Evolutionary conservation across 2,329 filamentous ascomycete genomes (phyloP).

Genomic region (Nakataea oryzae): DNA sequence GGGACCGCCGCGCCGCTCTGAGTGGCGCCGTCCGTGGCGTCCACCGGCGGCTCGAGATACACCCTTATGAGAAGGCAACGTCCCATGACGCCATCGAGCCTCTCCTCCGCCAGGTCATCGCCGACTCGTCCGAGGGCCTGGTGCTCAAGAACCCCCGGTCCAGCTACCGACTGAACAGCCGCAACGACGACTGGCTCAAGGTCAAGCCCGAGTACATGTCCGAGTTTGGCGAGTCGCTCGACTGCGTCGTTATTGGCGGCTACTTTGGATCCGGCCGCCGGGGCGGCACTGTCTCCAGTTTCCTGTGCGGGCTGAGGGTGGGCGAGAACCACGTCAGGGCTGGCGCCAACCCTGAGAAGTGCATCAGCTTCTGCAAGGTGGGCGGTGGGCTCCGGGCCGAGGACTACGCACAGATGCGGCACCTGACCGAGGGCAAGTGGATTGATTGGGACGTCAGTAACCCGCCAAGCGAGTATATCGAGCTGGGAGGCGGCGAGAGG

Average conservation of each 20-base stretch:
- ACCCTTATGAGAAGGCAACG: slow-evolving; percentile 57
- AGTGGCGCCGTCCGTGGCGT: slow-evolving; percentile 59
- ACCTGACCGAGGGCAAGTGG: slow-evolving; percentile 89
- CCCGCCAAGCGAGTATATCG: slow-evolving; percentile 69
- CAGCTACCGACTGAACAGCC: slow-evolving; percentile 74
- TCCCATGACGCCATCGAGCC: slow-evolving; percentile 67
- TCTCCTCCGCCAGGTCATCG: slow-evolving; percentile 70
- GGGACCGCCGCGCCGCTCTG: slow-evolving; percentile 69
- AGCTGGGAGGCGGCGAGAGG: slow-evolving; percentile 66
- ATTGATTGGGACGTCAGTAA: slow-evolving; percentile 67
- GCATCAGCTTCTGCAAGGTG: slow-evolving; percentile 93
- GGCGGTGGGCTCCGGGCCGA: slow-evolving; percentile 82
- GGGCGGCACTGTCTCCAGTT: slow-evolving; percentile 75
- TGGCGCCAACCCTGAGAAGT: slow-evolving; percentile 59
- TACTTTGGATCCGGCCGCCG: slow-evolving; percentile 85
- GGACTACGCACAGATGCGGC: slow-evolving; percentile 75
- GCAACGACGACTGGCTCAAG: slow-evolving; percentile 96
- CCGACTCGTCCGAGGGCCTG: slow-evolving; percentile 78
- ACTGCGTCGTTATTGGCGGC: slow-evolving; percentile 81
- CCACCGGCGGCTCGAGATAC: slow-evolving; percentile 72
- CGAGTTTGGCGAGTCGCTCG: slow-evolving; percentile 87
- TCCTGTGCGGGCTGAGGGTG: slow-evolving; percentile 77
- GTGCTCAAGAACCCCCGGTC: slow-evolving; percentile 91
- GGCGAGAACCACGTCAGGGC: slow-evolving; percentile 55
- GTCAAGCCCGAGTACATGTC: slow-evolving; percentile 98